A percentile compares a stretch with the other conserved stretches of the same genome.
phyloP scores from a whole-genome alignment of 345 rosid genomes.

The Dimocarpus longan region DNA sequence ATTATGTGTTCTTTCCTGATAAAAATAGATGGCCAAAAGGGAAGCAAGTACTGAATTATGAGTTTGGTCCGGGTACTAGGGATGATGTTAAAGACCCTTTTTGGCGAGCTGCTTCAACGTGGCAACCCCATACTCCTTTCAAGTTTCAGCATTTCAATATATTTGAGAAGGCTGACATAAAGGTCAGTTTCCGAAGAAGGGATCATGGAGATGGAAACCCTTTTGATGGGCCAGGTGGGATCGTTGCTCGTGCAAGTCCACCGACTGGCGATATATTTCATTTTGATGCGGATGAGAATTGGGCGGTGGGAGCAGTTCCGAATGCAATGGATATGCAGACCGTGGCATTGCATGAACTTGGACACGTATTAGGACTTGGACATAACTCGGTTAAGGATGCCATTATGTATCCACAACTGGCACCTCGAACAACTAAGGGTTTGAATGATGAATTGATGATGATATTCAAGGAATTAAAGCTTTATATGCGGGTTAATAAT shows the following conservation, averaged over 20 bases:
- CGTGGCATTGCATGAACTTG: conserved; percentile 24
- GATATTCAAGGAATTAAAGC: conserved; percentile 22
- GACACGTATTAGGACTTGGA: conserved; percentile 24
- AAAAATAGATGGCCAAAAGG: neutral
- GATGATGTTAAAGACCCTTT: neutral
- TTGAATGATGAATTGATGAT: conserved; percentile 15
- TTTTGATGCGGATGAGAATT: neutral
- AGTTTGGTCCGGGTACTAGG: neutral
- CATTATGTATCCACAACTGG: conserved; percentile 11
- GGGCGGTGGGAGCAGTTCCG: conserved; percentile 6
- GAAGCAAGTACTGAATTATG: neutral
- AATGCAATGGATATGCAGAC: too few relatives aligned
- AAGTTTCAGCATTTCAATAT: neutral
- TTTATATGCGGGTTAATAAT: conserved; percentile 4
- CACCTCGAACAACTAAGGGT: neutral
- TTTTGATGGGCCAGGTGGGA: conserved; percentile 19
- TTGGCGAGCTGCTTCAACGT: neutral
- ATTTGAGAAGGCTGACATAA: neutral
- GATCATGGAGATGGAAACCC: conserved; percentile 8
- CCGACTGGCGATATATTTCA: neutral
- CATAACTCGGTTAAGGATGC: conserved; percentile 2
- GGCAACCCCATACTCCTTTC: neutral
- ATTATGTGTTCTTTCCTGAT: neutral
- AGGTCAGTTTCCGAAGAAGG: neutral
- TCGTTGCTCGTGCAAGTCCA: neutral